Evolutionary conservation across 495 filamentous ascomycete species (phyloP), one percentile per base, ranked within the genome.

Genomic region (Parathielavia appendiculata): DNA sequence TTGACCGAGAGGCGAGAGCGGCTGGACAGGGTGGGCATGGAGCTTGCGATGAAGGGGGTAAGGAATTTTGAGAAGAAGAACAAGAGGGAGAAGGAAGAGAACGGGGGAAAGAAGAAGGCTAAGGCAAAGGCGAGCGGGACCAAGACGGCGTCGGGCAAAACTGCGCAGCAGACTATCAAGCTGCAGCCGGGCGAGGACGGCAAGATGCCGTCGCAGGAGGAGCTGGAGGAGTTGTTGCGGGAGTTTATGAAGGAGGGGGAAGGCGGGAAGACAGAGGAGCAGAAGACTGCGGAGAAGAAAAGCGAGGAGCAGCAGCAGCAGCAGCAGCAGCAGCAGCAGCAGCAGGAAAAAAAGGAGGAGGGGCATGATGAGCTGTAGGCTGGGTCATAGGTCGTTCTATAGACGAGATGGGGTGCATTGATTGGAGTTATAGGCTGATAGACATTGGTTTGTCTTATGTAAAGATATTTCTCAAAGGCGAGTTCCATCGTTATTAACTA

Each of bases 11-110:
- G 81, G 65, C 74, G 82, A 9, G 79, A 83, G 63, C 76, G 83
- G 70, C 72, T 92, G 23, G 81, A 84, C 66, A 79, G 83, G 51
- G 79, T 80, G 6, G 82, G 88, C 44, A 77, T 88, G 66, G 84
- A 88, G 51, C 77, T 92, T 45, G 75, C 88, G 46, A 79, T 86
- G 78, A 86, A 83, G 79, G 85, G 84, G 65, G 84, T 91, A 63
- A 80, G 77, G 48, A 77, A 82, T 56, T 79, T 79, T 59, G 76
- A 81, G 59, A 67, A 60, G 59, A 78, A 76, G 48, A 80, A 81
- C 64, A 65, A 59, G 14, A 66, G 61, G 3, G 69, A 69, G 61
- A 17, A 76, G 78, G 58, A 77, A 75, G 64, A 65, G 70, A 26
- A 19, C n/a, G 19, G 13, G 48, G 7, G 17, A 10, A 23, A 36